These are phyloP conservation scores for Pelagophyceae sp. DNA, from an alignment of 352 stramenopile genomes.

Conservation along the genomic window DNA sequence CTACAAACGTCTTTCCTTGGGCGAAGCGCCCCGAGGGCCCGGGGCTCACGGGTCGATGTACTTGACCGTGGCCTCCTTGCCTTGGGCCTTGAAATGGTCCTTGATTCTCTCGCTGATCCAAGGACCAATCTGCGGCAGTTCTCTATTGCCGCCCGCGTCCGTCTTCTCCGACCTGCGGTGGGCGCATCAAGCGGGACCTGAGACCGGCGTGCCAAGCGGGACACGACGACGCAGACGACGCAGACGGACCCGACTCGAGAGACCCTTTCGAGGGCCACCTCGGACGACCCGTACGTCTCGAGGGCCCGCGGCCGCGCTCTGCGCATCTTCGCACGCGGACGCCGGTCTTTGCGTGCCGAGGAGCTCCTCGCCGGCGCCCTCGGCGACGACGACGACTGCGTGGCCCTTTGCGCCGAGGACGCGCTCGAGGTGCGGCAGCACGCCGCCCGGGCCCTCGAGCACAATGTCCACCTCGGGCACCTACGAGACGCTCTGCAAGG, in stretches of 20 bases:
- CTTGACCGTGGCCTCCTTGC: constrained; percentile 76
- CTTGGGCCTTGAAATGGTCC: constrained; percentile 78
- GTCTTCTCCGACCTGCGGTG: no score
- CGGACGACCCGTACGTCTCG: no score
- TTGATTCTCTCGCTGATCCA: constrained; percentile 90
- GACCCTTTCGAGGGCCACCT: no score
- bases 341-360: constrained; percentile 74
- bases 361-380: constrained; percentile 89
- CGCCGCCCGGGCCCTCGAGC: constrained; percentile 76
- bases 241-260: no score
- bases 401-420: constrained; percentile 87
- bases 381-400: constrained; percentile 92
- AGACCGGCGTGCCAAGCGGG: no score
- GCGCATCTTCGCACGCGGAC: no score
- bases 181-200: no score
- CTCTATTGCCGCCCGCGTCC: constrained; percentile 87
- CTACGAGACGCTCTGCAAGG: no score
- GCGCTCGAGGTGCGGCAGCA: constrained; percentile 74
- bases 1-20: no score
- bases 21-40: no score
- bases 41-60: constrained; percentile 91
- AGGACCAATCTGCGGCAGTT: constrained; percentile 84
- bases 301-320: no score
- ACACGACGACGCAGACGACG: no score
- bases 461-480: constrained; percentile 93